Evolutionary conservation across 257 asterid species (phyloP), one percentile per base, ranked within the genome.

Genomic region (Craterostigma plantagineum): DNA sequence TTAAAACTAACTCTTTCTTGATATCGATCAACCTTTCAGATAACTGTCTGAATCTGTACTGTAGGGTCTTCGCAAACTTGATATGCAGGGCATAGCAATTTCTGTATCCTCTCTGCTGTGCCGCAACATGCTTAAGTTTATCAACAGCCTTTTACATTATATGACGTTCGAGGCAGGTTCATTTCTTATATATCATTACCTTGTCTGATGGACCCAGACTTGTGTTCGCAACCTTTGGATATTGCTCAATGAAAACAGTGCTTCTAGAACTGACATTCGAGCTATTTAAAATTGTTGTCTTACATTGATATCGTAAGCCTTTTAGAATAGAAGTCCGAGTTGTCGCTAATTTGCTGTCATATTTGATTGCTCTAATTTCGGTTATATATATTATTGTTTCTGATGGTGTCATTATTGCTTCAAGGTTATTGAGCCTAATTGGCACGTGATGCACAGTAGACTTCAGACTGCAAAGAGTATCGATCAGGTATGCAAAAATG

Each of bases 361-460:
- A 41, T 8, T 41, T 36, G 43, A 35, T 34, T 46, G 0, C 10
- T 36, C 1, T 18, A 34, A 11, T 10, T 33, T 47, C n/a, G n/a
- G n/a, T 43, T 9, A 9, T 16, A 43, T n/a, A n/a, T n/a, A 10
- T 12, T 10, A n/a, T n/a, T n/a, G n/a, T 12, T 7, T 42, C 11
- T 13, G 11, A 39, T 15, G 49, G 42, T 18, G 42, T 51, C 10
- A 51, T 36, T 44, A 36, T 51, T 16, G 18, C 58, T 38, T 64
- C 58, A 77, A 87, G 98, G 98, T 87, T 69, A 58, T 87, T 54
- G 98, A 87, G 75, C 98, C 93, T 18, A 87, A 79, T 68, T 87
- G 95, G 95, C 98, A 87, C 54, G 68, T 82, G 63, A 74, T 87
- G 95, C 81, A 70, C 52, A 77, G 45, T 65, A 79, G 90, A 64